Evolutionary conservation across 2,329 filamentous ascomycete genomes (phyloP), one percentile per base, ranked within the genome.

Genomic region (Verticillium tricorpus): DNA sequence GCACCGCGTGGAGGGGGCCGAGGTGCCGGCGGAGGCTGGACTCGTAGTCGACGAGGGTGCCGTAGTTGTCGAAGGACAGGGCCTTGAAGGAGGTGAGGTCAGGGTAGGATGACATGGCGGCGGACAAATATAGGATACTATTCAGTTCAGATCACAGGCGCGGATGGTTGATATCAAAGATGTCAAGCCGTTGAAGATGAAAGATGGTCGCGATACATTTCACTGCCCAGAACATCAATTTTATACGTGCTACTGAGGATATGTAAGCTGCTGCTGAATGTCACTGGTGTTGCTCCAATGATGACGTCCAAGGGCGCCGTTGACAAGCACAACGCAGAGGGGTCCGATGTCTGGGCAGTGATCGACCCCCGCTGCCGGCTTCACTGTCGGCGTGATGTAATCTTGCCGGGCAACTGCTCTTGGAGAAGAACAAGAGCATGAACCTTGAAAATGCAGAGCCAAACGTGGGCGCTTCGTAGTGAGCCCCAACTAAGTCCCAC

Each of bases 31-130:
- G 73, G 61, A 92, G 82, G 62, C 89, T 89, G n/a, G 77, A 72
- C 72, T 92, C 88, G 89, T 89, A 92, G 78, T 93, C 89, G 63
- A 93, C 85, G 3, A 93, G 82, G 0, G 91, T 94, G 72, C 90
- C 90, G 73, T 91, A 93, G 77, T 90, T 87, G 75, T 94, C 90
- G 75, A 93, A 92, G 69, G 86, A 87, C 58, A 92, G 83, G 63
- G 73, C 72, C 11, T 68, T 69, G 67, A 74, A 78, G 56, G 31
- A 35, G 3, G 63, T 63, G 1, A 63, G 61, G 3, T 64, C 63
- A 1, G 63, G 58, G 4, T 57, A 56, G 5, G 34, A 28, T 2
- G 63, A 19, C 63, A 64, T 63, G 15, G 2, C 54, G 45, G 19
- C 19, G n/a, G 45, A 22, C 22, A 17, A 3, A 39, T 39, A 5